Conservation (phyloP, 2,329 filamentous ascomycete genomes). For the Trichoderma sp. region DNA sequence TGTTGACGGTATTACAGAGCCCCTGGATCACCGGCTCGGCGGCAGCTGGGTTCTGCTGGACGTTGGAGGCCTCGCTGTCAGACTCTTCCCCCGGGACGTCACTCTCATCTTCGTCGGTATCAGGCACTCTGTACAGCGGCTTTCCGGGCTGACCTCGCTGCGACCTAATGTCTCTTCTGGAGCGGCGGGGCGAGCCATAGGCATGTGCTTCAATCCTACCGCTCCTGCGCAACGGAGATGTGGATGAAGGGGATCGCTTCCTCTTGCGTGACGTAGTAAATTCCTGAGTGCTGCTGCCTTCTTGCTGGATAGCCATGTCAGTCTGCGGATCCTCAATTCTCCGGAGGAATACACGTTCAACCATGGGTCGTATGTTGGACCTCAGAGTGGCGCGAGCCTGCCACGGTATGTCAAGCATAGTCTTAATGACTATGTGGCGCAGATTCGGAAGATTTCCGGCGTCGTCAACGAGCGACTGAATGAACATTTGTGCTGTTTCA, state of each 20-base stretch:
- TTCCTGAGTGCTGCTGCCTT: conserved; percentile 18
- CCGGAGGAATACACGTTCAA: conserved; percentile 65
- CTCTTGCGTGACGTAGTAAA: conserved; percentile 20
- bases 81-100: conserved; percentile 24
- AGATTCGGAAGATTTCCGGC: conserved; percentile 64
- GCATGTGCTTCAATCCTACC: conserved; percentile 33
- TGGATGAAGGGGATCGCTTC: conserved; percentile 22
- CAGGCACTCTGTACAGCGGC: conserved; percentile 43
- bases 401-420: conserved; percentile 78
- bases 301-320: conserved; percentile 26
- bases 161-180: conserved; percentile 22
- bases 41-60: background rate
- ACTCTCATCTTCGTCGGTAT: conserved; percentile 45
- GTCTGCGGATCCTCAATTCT: conserved; percentile 40
- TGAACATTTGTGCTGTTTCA: conserved; percentile 69
- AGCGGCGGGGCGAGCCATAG: background rate
- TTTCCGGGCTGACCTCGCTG: conserved; percentile 22
- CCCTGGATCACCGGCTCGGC: conserved; percentile 54
- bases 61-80: conserved; percentile 15
- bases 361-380: conserved; percentile 68
- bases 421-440: conserved; percentile 67
- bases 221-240: conserved; percentile 37
- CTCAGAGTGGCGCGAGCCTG: conserved; percentile 77
- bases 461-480: conserved; percentile 71
- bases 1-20: conserved; percentile 65